These are phyloP conservation scores for Neurospora discreta DNA, from an alignment of 495 filamentous ascomycete genomes.

Conservation along the genomic window DNA sequence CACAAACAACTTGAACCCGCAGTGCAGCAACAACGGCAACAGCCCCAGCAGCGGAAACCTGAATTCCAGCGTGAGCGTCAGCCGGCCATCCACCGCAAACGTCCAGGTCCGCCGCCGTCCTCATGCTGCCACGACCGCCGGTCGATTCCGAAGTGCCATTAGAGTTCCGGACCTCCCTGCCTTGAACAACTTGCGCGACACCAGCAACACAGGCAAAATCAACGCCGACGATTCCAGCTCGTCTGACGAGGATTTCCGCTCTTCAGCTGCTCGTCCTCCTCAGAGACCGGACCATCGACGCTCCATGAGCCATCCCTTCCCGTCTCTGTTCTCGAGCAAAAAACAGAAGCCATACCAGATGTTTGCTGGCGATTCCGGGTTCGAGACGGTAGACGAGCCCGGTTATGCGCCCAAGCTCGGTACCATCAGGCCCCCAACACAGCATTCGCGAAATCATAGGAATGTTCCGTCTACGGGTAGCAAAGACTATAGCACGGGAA, in stretches of 20 bases:
- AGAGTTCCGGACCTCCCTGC: constrained; percentile 10
- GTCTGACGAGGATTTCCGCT: constrained; percentile 29
- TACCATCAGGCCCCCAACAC: constrained; percentile 9
- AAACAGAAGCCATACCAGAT: constrained; percentile 35
- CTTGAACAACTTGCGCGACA: constrained; percentile 14
- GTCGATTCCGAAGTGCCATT: constrained; percentile 10
- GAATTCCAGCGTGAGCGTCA: not conserved
- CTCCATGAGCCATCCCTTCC: constrained; percentile 68
- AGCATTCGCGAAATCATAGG: constrained; percentile 14
- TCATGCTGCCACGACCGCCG: constrained; percentile 11
- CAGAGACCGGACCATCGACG: constrained; percentile 44
- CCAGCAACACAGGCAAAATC: not conserved
- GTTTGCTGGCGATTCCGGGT: constrained; percentile 8
- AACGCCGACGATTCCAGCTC: constrained; percentile 26
- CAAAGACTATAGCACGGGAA: constrained; percentile 50
- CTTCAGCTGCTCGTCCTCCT: constrained; percentile 12
- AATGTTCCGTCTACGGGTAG: constrained; percentile 16
- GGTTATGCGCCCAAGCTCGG: constrained; percentile 12
- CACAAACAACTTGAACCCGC: not conserved
- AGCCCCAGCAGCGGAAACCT: not conserved
- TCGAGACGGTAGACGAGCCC: constrained; percentile 16
- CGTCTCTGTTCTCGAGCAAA: constrained; percentile 48
- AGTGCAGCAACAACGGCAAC: not conserved
- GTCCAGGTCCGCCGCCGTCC: not conserved
- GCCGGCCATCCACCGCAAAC: not conserved